Evolutionary conservation across 1,284 basidiomycete genomes (phyloP).

Genomic region (Lignosus rhinocerotis): DNA sequence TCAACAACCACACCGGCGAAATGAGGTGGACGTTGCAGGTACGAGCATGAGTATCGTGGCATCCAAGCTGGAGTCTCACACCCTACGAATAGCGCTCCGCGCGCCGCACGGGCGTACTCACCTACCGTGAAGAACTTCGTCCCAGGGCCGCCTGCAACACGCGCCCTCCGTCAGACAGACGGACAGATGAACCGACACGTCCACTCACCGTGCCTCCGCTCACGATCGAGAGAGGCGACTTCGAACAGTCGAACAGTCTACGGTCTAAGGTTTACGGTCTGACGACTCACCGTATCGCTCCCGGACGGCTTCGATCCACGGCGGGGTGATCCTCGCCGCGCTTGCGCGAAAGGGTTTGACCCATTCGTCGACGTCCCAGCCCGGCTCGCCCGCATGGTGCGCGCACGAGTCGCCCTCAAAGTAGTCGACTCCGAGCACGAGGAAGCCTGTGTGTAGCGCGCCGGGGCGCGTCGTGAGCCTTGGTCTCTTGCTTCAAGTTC

Average conservation of each 20-base stretch:
- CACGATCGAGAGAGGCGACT: not conserved
- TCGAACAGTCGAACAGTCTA: no score
- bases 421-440: slow-evolving; percentile 55
- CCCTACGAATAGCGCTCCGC: no score
- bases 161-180: no score
- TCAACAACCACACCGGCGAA: not conserved
- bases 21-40: no score
- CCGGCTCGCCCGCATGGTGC: slow-evolving; percentile 37
- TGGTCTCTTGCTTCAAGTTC: no score
- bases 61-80: no score
- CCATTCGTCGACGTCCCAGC: slow-evolving; percentile 45
- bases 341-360: slow-evolving; percentile 34
- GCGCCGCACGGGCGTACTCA: slow-evolving; percentile 22
- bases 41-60: not conserved
- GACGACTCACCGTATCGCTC: slow-evolving; percentile 41
- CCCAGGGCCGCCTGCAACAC: slow-evolving; percentile 9
- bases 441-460: slow-evolving; percentile 40
- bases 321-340: slow-evolving; percentile 41
- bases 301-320: slow-evolving; percentile 51
- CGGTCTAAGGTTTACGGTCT: no score
- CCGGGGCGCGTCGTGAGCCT: no score
- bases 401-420: slow-evolving; percentile 54
- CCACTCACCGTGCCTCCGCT: not conserved
- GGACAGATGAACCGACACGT: not conserved
- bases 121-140: slow-evolving; percentile 41